Evolutionary conservation across 2,329 filamentous ascomycete species (phyloP).

Genomic region (Aspergillus ochraceus): DNA sequence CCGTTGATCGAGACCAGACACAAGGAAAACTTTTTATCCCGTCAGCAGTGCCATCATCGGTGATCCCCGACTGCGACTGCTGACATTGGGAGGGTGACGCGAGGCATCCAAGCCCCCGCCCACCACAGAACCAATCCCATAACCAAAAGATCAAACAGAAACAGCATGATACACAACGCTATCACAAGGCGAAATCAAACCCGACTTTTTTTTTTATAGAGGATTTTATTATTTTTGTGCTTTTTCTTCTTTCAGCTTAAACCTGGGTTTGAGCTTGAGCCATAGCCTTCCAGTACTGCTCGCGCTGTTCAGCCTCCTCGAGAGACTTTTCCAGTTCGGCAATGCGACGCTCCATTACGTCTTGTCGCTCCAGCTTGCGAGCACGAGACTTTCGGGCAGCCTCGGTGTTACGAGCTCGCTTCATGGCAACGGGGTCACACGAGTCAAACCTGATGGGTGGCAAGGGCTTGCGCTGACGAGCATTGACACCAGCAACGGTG

Average conservation of each 20-base stretch:
- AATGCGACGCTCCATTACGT: slow-evolving; percentile 73
- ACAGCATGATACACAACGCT: slow-evolving; percentile 19
- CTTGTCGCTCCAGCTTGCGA: slow-evolving; percentile 75
- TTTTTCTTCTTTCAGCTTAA: slow-evolving; percentile 8
- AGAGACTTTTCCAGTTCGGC: slow-evolving; percentile 60
- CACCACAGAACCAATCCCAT: slow-evolving; percentile 28
- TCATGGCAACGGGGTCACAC: slow-evolving; percentile 74
- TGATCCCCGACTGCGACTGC: slow-evolving; percentile 23
- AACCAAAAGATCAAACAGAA: slow-evolving; percentile 10
- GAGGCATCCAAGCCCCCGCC: slow-evolving; percentile 38
- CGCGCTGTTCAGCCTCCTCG: slow-evolving; percentile 33
- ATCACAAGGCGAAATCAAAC: slow-evolving; percentile 13
- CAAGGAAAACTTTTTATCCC: slow-evolving; percentile 32
- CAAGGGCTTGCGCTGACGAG: slow-evolving; percentile 77
- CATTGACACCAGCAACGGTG: slow-evolving; percentile 66
- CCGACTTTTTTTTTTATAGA: slow-evolving; percentile 18
- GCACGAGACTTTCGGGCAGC: slow-evolving; percentile 91
- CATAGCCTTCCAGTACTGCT: slow-evolving; percentile 40
- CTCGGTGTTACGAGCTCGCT: slow-evolving; percentile 90
- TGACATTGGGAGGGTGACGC: slow-evolving; percentile 24
- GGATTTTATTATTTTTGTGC: slow-evolving; percentile 8
- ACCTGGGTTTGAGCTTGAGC: slow-evolving; percentile 23
- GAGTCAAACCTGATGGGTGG: slow-evolving; percentile 77
- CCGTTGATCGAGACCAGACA: slow-evolving; percentile 3
- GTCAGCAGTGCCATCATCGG: slow-evolving; percentile 21